Evolutionary conservation across 768 basidiomycete species (phyloP), one percentile per base, ranked within the genome.

Genomic region (Botryobasidium botryosum): DNA sequence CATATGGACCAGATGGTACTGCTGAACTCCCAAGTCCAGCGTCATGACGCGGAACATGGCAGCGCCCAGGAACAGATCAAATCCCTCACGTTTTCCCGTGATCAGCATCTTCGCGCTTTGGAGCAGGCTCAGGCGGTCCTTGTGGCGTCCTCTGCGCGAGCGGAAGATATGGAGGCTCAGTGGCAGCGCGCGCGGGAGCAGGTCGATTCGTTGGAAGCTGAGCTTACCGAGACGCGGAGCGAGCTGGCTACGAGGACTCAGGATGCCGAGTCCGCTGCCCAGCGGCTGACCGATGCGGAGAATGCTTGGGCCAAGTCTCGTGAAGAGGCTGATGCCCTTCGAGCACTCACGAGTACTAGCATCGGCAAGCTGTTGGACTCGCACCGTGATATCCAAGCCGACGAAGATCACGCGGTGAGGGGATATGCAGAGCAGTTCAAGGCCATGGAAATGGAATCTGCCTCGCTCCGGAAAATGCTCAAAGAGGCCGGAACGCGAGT

Each of bases 221-320:
- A 92, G 50, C 55, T 92, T 35, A 71, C 74, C 7, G 82, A 90
- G 44, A 67, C 85, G 8, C 77, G 79, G 33, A 72, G 75, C 12
- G 92, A 97, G 47, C 63, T 94, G 17, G 87, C 92, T 59, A 63
- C 74, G 2, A 71, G 76, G 48, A 71, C 69, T 1, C 64, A 71
- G 2, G 91, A 94, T 58, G 72, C 75, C 13, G 86, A 91, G 49
- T 60, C 73, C 6, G 68, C 77, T 5, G 71, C 74, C 36, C 62
- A 67, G 7, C 68, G 79, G 44, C 62, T 91, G 35, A 65, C 71
- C 21, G 85, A 91, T 44, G 77, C 79, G 35, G 91, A 94, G 63
- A 87, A 82, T 56, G 75, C 81, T 6, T 94, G 88, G 79, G 74
- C 82, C 21, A 83, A 87, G 59, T 86, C 87, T 35, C 75, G 88